Base-by-base conservation (phyloP, 306 rosid genomes). In the Lathyrus sativus region DNA sequence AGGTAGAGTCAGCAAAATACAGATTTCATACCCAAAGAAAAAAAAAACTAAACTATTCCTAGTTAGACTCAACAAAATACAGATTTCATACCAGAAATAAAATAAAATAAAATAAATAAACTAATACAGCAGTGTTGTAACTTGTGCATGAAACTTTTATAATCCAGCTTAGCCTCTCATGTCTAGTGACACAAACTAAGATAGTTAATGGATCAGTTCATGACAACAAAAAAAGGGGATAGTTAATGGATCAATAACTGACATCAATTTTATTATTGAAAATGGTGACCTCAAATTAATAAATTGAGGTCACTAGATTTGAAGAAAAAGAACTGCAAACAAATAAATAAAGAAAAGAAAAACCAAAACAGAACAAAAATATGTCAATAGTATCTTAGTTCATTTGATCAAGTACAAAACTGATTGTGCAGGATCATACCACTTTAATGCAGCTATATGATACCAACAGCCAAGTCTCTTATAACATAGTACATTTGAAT, bases 401-500 rank as follows among this genome's bases (percentile, higher is more conserved):
- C 11, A 44, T 44, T 61, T 62, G 53, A 41, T 46, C 48, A 55
- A 53, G 14, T 44, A 72, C 79, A 79, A 73, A 78, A 67, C 49
- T 73, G 67, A 58, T 62, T 65, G 24, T 18, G 6, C 64, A 28
- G 74, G 60, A 59, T 66, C 46, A 72, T 66, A 72, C 68, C 12
- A 28, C 66, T 75, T 35, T 26, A 12, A 6, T 35, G 39, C 41
- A 44, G 71, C 57, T 68, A 65, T 14, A 43, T 26, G 45, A 42
- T 28, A 67, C 68, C 42, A 71, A 55, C 50, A 11, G 18, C 10
- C 29, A 38, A 46, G 62, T 43, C 57, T 17, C 58, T 45, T 9
- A n/a, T 26, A 70, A 58, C 71, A 44, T 12, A 35, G 9, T 35
- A 64, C 50, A 67, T 55, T 61, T 29, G 13, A 39, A 76, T 29